Base-by-base conservation (phyloP, 805 yeast genomes). In the Ogataea corticis region DNA sequence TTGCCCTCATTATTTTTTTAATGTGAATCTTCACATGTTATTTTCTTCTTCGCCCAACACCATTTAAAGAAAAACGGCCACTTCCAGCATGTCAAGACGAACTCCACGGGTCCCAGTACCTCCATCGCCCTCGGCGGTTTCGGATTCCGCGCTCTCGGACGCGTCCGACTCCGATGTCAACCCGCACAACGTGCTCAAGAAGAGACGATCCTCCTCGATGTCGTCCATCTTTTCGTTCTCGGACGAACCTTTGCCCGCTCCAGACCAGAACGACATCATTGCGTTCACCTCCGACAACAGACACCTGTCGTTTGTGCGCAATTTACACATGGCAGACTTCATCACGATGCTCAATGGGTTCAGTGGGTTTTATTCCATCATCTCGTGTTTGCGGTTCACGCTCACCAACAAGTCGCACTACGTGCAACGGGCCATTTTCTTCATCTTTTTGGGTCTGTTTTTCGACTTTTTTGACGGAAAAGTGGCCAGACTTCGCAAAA, bases 401-500 rank as follows among this genome's bases (percentile, higher is more conserved):
- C 71, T 82, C 42, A 86, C 92, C 2, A 82, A 80, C 12, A 73
- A 81, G 54, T 68, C 80, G 7, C 85, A 82, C 59, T 85, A 86
- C 63, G 79, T 83, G 27, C 92, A 86, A 69, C 76, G 96, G 57
- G 97, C 98, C 2, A 91, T 90, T 69, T 82, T 85, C 54, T 89
- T 75, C 69, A 88, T 90, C 35, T 75, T 87, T n/a, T 72, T 92
- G 55, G 99, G 99, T 4, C 79, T 92, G 60, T 89, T 94, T 63
- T 92, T 92, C 66, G 99, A 92, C 67, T 90, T 94, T 65, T 87
- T 94, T 65, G 99, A 94, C 65, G 99, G 99, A 29, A 82, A 96
- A 58, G 99, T 92, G 7, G 99, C 99, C 3, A 79, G 99, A 61
- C 77, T 94, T 70, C 80, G 97, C 69, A 86, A 90, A 65, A 89